These are phyloP conservation scores for Ogataea glucozyma DNA, from an alignment of 805 yeast genomes.

Conservation along the genomic window DNA sequence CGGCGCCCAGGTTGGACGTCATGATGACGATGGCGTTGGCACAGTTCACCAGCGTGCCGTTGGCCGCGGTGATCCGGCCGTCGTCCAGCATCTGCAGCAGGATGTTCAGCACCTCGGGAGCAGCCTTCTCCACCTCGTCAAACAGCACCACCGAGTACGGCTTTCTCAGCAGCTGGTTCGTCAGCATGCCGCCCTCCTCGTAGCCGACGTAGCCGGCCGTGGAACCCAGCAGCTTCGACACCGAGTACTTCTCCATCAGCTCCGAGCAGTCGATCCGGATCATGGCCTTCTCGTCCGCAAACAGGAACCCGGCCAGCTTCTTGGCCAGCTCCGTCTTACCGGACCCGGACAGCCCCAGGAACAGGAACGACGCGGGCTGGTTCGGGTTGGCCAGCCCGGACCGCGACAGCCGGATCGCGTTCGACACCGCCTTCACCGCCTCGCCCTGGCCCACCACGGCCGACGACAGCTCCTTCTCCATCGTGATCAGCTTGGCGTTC, in stretches of 20 bases:
- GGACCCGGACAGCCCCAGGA: conserved; percentile 93
- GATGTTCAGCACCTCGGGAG: conserved; percentile 94
- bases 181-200: conserved; percentile 95
- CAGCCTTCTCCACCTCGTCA: conserved; percentile 98
- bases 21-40: conserved; percentile 89
- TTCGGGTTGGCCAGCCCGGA: conserved; percentile 96
- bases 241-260: conserved; percentile 91
- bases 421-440: conserved; percentile 94
- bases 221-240: conserved; percentile 92
- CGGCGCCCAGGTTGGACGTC: conserved; percentile 98
- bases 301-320: conserved; percentile 92
- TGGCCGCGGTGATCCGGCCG: conserved; percentile 92
- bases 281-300: conserved; percentile 95
- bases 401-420: conserved; percentile 88
- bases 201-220: conserved; percentile 97
- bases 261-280: conserved; percentile 98
- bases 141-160: conserved; percentile 96
- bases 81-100: conserved; percentile 92
- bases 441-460: conserved; percentile 94
- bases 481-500: conserved; percentile 86
- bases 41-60: conserved; percentile 91
- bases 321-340: conserved; percentile 99
- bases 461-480: conserved; percentile 83
- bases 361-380: conserved; percentile 94
- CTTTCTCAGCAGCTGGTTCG: conserved; percentile 85